Evolutionary conservation across 2,329 filamentous ascomycete genomes (phyloP).

Genomic region (Cryphonectria naterciae): DNA sequence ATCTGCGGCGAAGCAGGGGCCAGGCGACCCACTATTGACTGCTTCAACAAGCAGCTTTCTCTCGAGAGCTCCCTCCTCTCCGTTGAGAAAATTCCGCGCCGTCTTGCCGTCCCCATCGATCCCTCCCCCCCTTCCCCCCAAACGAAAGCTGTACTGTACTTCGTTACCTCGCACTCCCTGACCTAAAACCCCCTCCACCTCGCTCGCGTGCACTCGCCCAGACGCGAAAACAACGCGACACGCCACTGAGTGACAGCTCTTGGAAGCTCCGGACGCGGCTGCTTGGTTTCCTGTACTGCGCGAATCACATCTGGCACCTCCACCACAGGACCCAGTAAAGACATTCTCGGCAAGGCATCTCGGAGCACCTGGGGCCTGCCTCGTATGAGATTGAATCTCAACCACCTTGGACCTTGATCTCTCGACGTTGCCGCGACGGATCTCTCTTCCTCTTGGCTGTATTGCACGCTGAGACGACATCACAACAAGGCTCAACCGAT

Average conservation of each 20-base stretch:
- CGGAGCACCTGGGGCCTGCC: neutral
- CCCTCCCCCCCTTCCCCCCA: slow-evolving; percentile 7
- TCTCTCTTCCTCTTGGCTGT: neutral
- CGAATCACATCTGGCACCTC: neutral
- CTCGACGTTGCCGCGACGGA: neutral
- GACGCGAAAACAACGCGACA: slow-evolving; percentile 15
- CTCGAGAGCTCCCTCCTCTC: slow-evolving; percentile 8
- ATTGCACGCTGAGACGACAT: neutral
- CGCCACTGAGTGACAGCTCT: neutral
- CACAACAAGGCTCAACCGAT: neutral
- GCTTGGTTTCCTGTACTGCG: neutral
- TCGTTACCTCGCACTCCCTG: slow-evolving; percentile 9
- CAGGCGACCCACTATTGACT: neutral
- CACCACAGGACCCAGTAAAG: neutral
- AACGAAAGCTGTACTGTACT: slow-evolving; percentile 22
- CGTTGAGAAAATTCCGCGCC: slow-evolving; percentile 26
- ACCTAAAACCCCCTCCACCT: slow-evolving; percentile 12
- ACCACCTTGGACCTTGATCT: neutral
- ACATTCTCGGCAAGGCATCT: neutral
- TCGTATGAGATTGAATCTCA: neutral
- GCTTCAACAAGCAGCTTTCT: neutral
- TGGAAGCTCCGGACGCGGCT: slow-evolving; percentile 2
- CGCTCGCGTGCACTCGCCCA: slow-evolving; percentile 7
- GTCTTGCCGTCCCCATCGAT: slow-evolving; percentile 12
- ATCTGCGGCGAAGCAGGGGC: neutral